Base-by-base conservation (phyloP, 257 asterid genomes). In the Scutellaria barbata region DNA sequence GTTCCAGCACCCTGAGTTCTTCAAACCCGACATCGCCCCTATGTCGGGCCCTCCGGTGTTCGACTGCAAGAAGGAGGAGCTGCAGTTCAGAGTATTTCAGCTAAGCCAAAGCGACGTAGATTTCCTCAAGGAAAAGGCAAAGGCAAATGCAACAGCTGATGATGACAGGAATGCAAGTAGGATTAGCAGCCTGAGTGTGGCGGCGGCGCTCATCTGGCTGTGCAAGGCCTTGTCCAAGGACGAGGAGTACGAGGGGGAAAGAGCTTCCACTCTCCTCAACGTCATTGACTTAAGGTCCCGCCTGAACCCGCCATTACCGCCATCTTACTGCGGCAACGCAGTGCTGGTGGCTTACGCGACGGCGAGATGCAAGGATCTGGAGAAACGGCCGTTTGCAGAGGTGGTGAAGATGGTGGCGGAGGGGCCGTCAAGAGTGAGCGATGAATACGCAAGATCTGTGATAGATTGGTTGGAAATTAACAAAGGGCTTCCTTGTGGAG, bases 401-500 rank as follows among this genome's bases (percentile, higher is more conserved):
- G n/a, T 79, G 63, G 92, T 82, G 60, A 80, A 72, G 14, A 68
- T 65, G 86, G 87, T 92, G 10, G 73, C 73, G 22, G 85, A 79
- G 37, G 92, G 85, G 25, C 76, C 84, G 1, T 33, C 18, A 0
- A 77, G 91, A 18, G 80, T 89, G 78, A 77, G 81, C 0, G 90
- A 80, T 17, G 96, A 85, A 76, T 92, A 92, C 57, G 92, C 89
- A 0, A 77, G 77, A 67, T 87, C 95, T 0, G 90, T 76, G 7
- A 80, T 89, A 0, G 96, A 92, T 40, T 92, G 90, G 93, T 67
- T 89, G 65, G 96, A 92, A 71, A 37, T 87, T 0, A 70, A 87
- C 73, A 84, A 77, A n/a, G 95, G 95, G 63, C 73, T 89, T 1
- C 98, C 98, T 0, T 80, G 82, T 50, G 98, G 98, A 0, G 98